Base-by-base conservation (phyloP, 2,329 filamentous ascomycete genomes). In the Talaromyces sp. region DNA sequence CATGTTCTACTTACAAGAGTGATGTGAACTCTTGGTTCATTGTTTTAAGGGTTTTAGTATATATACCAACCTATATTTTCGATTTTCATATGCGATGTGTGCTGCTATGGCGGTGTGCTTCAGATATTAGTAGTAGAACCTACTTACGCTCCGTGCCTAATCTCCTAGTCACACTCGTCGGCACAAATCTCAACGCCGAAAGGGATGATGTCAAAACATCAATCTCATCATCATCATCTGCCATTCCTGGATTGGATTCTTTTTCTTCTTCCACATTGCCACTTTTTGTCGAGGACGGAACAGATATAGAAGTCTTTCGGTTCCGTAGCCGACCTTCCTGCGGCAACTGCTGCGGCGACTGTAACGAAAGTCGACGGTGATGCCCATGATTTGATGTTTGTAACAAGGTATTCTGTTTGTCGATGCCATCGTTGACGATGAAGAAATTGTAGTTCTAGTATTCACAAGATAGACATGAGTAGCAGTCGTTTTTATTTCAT, bases 381-480 rank as follows among this genome's bases (percentile, higher is more conserved):
- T 73, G 70, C 25, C 67, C 69, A 37, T 73, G 68, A 60, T 60
- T 54, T 54, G 71, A 65, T 9, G 70, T 68, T 56, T 86, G 81
- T 12, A 98, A 80, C 77, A 99, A 86, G 18, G 92, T 96, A 48
- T 82, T 87, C 58, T 91, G 86, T 55, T 88, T 88, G 71, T 97
- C 93, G 65, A 97, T 90, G n/a, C 95, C 95, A 65, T 91, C 87
- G 67, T 92, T 91, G 2, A 96, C 89, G 59, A 98, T 85, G 57
- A 87, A 86, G 70, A 96, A 96, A 76, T 96, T 93, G 77, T 92
- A 96, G 70, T 91, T 90, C 77, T 81, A 69, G 1, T 11, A 8
- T 8, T 23, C 31, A 33, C 28, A 61, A 46, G 28, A 31, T 3
- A 56, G 8, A 44, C n/a, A 14, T 42, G 46, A 28, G n/a, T 44